phyloP scores from a whole-genome alignment of 768 basidiomycete species.

The Suillus ampliporus region DNA sequence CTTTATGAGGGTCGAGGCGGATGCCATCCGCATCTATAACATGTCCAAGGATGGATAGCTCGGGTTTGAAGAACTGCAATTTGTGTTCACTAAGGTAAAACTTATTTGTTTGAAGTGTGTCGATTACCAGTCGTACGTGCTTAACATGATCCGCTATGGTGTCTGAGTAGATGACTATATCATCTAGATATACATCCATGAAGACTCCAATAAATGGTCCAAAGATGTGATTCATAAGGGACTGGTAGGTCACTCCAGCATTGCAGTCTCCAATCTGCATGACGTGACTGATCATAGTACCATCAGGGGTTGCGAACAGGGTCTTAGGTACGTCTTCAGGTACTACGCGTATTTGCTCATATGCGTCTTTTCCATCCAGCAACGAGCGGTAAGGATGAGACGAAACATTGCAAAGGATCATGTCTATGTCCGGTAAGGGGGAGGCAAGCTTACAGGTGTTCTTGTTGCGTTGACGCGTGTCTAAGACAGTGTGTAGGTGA shows the following conservation, averaged over 20 bases:
- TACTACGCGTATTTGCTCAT: slow-evolving; percentile 37
- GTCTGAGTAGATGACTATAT: slow-evolving; percentile 42
- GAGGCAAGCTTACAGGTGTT: slow-evolving; percentile 37
- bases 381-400: slow-evolving; percentile 25
- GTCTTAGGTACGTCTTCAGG: slow-evolving; percentile 33
- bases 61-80: slow-evolving; percentile 37
- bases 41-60: slow-evolving; percentile 42
- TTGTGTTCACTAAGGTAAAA: slow-evolving; percentile 45
- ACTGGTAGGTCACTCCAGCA: slow-evolving; percentile 46
- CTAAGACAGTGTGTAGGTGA: slow-evolving; percentile 27
- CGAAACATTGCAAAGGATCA: slow-evolving; percentile 32
- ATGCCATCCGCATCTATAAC: slow-evolving; percentile 45
- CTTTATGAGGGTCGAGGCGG: slow-evolving; percentile 49
- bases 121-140: slow-evolving; percentile 41
- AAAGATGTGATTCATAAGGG: slow-evolving; percentile 49
- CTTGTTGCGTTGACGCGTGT: slow-evolving; percentile 36
- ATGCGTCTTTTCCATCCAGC: slow-evolving; percentile 38
- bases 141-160: slow-evolving; percentile 34
- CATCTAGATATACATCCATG: slow-evolving; percentile 43
- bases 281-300: slow-evolving; percentile 49
- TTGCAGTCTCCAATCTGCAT: slow-evolving; percentile 43
- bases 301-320: slow-evolving; percentile 43
- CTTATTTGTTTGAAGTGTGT: slow-evolving; percentile 37
- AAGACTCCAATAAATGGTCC: slow-evolving; percentile 33
- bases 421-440: slow-evolving; percentile 36